phyloP scores from a whole-genome alignment of 805 yeast genomes.

The Clavispora vitiphila region DNA sequence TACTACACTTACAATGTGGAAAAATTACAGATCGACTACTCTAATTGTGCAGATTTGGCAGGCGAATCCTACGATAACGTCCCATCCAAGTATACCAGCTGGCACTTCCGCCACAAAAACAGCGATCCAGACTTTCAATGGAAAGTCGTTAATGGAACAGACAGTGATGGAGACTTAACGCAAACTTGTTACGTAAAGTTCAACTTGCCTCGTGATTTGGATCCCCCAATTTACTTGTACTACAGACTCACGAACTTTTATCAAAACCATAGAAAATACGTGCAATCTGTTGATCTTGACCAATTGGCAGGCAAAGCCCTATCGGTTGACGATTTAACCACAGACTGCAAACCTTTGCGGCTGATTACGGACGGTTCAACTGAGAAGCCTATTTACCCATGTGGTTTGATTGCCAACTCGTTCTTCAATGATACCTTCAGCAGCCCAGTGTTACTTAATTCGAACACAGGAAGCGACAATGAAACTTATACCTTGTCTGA shows the following conservation, averaged over 20 bases:
- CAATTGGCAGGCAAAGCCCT: conserved; percentile 80
- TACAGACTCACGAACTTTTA: conserved; percentile 85
- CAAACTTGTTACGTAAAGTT: conserved; percentile 64
- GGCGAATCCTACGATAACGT: conserved; percentile 40
- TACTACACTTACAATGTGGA: conserved; percentile 78
- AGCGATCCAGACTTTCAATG: conserved; percentile 54
- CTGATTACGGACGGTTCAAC: conserved; percentile 38
- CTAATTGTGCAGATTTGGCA: conserved; percentile 52
- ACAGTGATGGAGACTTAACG: conserved; percentile 31
- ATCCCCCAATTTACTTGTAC: conserved; percentile 69
- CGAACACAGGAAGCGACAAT: conserved; percentile 39
- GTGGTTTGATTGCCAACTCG: conserved; percentile 93
- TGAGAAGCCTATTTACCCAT: conserved; percentile 64
- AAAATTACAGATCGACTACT: conserved; percentile 68
- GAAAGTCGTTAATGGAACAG: conserved; percentile 41
- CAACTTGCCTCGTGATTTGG: conserved; percentile 63
- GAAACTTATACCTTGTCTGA: conserved; percentile 42
- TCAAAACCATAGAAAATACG: conserved; percentile 94
- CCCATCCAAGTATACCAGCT: conserved; percentile 53
- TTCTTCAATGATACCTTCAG: conserved; percentile 83
- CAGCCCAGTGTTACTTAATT: conserved; percentile 43
- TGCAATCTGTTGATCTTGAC: conserved; percentile 71
- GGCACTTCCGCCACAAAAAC: conserved; percentile 54
- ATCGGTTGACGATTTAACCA: conserved; percentile 41
- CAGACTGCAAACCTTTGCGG: conserved; percentile 33